A percentile compares a stretch with the other conserved stretches of the same genome.
Conservation (phyloP, 2,329 filamentous ascomycete genomes). For the Diplodia intermedia region DNA sequence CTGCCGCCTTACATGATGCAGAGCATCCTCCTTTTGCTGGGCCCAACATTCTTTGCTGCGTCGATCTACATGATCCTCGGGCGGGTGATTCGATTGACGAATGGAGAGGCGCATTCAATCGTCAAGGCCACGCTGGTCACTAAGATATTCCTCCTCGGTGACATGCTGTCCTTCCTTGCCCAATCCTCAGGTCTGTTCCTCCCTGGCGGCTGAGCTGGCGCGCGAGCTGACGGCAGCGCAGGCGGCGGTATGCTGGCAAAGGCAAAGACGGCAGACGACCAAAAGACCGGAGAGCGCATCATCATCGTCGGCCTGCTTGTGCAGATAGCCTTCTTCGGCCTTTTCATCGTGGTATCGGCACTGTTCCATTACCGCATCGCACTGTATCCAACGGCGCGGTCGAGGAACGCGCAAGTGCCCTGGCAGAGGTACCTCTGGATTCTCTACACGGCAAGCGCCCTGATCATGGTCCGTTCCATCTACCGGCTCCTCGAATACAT, state of each 20-base stretch:
- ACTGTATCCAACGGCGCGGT: slow-evolving; percentile 35
- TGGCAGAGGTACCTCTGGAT: slow-evolving; percentile 48
- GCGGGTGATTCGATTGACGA: slow-evolving; percentile 47
- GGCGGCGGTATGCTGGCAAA: slow-evolving; percentile 30
- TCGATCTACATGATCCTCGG: slow-evolving; percentile 55
- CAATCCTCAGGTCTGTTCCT: slow-evolving; percentile 39
- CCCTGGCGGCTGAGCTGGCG: no score
- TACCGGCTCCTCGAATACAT: slow-evolving; percentile 60
- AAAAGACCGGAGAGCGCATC: slow-evolving; percentile 48
- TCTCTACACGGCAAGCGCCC: slow-evolving; percentile 52
- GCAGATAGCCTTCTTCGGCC: slow-evolving; percentile 59
- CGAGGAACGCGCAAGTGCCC: slow-evolving; percentile 7
- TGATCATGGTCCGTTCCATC: slow-evolving; percentile 59
- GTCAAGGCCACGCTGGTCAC: slow-evolving; percentile 49
- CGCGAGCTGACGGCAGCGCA: slow-evolving; percentile 8
- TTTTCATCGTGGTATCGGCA: slow-evolving; percentile 53
- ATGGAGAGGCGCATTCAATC: slow-evolving; percentile 46
- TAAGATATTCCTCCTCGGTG: slow-evolving; percentile 52
- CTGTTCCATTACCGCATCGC: slow-evolving; percentile 42
- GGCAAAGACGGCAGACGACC: slow-evolving; percentile 6
- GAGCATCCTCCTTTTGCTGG: slow-evolving; percentile 54
- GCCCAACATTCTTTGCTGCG: slow-evolving; percentile 56
- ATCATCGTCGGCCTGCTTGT: slow-evolving; percentile 58
- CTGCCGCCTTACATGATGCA: slow-evolving; percentile 54
- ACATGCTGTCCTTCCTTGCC: slow-evolving; percentile 52